Percentiles rank a stretch among this genome's conserved stretches.
These are phyloP conservation scores for Paramecium pentaurelia DNA, from an alignment of 73 alveolate species.

Conservation along the genomic window DNA sequence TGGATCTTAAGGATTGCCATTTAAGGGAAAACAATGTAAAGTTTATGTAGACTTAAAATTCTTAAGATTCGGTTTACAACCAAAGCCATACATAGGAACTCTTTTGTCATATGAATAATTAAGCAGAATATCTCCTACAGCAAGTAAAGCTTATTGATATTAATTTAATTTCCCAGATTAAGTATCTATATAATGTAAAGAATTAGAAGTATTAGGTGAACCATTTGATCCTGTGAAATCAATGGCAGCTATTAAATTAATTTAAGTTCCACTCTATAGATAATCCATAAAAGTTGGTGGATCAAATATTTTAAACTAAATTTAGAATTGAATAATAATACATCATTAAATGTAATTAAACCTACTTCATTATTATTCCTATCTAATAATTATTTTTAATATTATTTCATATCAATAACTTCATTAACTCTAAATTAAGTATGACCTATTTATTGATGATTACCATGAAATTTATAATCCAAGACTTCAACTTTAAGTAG, in stretches of 20 bases:
- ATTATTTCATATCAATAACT: not conserved
- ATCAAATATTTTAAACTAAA: conserved; percentile 51
- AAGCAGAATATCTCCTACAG: conserved; percentile 78
- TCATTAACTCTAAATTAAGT: conserved; percentile 53
- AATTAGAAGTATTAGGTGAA: conserved; percentile 40
- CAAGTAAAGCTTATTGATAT: conserved; percentile 73
- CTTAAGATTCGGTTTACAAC: conserved; percentile 67
- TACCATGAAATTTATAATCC: conserved; percentile 67
- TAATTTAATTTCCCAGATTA: conserved; percentile 55
- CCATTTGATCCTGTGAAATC: conserved; percentile 87
- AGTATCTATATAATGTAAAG: conserved; percentile 73
- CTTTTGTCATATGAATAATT: conserved; percentile 78
- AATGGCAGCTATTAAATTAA: conserved; percentile 77
- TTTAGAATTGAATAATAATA: not conserved
- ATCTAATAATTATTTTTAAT: not conserved
- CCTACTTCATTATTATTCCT: not conserved
- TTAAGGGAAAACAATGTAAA: conserved; percentile 75
- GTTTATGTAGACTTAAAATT: conserved; percentile 47
- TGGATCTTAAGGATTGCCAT: conserved; percentile 65
- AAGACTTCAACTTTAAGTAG: conserved; percentile 66
- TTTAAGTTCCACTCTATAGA: conserved; percentile 76
- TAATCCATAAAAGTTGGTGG: conserved; percentile 73
- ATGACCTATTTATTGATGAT: conserved; percentile 61
- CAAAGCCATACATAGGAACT: conserved; percentile 85
- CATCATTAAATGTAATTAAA: not conserved